Base-by-base conservation (phyloP, 192 early-diverging fungal species). In the Cladochytrium replicatum region DNA sequence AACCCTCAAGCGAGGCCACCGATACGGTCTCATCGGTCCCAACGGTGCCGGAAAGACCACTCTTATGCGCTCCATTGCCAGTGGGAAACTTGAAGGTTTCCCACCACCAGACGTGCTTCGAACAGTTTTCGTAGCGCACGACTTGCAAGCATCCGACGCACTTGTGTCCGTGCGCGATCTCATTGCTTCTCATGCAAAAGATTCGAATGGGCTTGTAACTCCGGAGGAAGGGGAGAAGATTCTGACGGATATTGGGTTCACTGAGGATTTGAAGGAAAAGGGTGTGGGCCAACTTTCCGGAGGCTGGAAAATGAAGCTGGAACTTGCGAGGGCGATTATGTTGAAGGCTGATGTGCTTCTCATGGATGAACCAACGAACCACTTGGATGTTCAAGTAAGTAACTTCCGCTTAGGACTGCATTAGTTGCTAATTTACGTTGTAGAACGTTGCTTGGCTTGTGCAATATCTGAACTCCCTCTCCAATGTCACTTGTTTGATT, bases 251-350 rank as follows among this genome's bases (percentile, higher is more conserved):
- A 74, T 84, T 57, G 83, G 82, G 41, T 89, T 89, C 74, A 60
- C 68, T 55, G 82, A 78, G 32, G 58, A 69, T 40, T 68, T 80
- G 52, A 71, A 69, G 46, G 65, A 66, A 39, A 60, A 77, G 27
- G 66, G 82, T 6, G 81, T 93, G 57, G 74, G 75, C 30, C 57
- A 61, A 4, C 80, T 89, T n/a, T 83, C 81, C 55, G 86, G 86
- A 69, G 86, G 86, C 59, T 89, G 86, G 86, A 84, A 86, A 68
- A 89, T 89, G 87, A 88, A 86, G 81, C 68, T 88, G 41, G 84
- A 78, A 68, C 76, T 89, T 61, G 85, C 85, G 8, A 81, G 84
- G 71, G 86, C 87, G 45, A 83, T 89, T 78, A 69, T 89, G 61
- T 68, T 74, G 69, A 84, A 87, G 58, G 82, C 86, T 63, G 87